Percentiles rank a stretch among this genome's conserved stretches.
These are phyloP conservation scores for Baffinella frigidus DNA, from an alignment of 208 protist genomes.

Conservation along the genomic window DNA sequence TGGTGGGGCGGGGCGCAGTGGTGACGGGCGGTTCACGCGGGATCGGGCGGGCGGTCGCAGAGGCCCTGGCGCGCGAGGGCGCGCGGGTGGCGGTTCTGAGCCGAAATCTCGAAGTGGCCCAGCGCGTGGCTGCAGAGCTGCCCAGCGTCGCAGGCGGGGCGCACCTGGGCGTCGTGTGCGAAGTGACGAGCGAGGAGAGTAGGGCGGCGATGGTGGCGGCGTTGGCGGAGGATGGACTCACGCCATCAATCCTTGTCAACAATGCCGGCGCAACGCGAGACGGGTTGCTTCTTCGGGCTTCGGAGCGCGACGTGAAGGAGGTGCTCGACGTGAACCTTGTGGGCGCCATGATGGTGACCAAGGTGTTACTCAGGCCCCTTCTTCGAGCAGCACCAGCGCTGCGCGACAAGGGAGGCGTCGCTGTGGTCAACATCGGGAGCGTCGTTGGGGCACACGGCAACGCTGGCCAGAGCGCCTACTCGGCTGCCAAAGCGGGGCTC, in stretches of 20 bases:
- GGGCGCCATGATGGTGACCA: conserved; percentile 61
- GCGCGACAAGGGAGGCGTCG: neutral
- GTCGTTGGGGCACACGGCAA: conserved; percentile 79
- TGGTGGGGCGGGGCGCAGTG: no score
- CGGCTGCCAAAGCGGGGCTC: conserved; percentile 84
- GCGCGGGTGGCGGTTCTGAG: neutral
- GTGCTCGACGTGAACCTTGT: conserved; percentile 65
- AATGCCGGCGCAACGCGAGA: conserved; percentile 59
- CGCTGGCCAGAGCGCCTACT: conserved; percentile 84
- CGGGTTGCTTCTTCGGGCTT: conserved; percentile 45
- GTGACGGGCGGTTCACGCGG: no score
- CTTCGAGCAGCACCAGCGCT: neutral
- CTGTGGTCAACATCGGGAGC: conserved; percentile 73
- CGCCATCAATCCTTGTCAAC: conserved; percentile 63
- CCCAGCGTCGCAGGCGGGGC: neutral
- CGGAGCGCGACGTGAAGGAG: conserved; percentile 4
- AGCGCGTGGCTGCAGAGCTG: neutral
- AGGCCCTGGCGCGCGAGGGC: conserved; percentile 4
- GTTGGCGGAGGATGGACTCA: conserved; percentile 15
- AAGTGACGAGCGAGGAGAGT: neutral
- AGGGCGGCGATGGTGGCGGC: no score
- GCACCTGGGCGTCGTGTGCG: neutral
- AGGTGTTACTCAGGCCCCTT: neutral
- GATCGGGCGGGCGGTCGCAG: no score
- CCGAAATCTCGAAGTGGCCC: neutral